Conservation (phyloP, 805 yeast genomes). For the Candida adriatica region DNA sequence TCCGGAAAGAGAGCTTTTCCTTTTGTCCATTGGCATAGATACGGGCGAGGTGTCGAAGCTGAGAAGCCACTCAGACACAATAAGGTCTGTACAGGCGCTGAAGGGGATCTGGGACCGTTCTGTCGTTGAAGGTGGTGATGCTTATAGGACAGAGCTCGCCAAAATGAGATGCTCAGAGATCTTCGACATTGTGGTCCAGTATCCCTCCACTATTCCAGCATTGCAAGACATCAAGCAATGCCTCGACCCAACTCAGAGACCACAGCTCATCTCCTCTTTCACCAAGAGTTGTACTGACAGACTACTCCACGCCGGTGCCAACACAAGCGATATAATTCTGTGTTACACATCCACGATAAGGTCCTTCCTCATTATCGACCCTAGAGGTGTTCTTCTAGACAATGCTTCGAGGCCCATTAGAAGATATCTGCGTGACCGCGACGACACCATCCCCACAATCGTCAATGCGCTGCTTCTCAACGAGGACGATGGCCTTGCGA, state of each 20-base stretch:
- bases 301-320: slow-evolving; percentile 73
- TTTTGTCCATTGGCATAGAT: slow-evolving; percentile 17
- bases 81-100: slow-evolving; percentile 3
- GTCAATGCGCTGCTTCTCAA: slow-evolving; percentile 61
- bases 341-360: slow-evolving; percentile 66
- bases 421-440: slow-evolving; percentile 59
- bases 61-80: slow-evolving; percentile 7
- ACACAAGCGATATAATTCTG: slow-evolving; percentile 65
- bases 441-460: slow-evolving; percentile 63
- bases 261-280: slow-evolving; percentile 44
- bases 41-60: slow-evolving; percentile 9
- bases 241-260: slow-evolving; percentile 43
- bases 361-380: slow-evolving; percentile 72
- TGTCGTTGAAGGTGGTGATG: slow-evolving; percentile 8
- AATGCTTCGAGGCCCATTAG: slow-evolving; percentile 73
- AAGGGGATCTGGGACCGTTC: slow-evolving; percentile 17
- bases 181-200: slow-evolving; percentile 47
- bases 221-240: slow-evolving; percentile 53
- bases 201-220: slow-evolving; percentile 46
- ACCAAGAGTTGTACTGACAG: slow-evolving; percentile 35
- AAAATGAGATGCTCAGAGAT: slow-evolving; percentile 50
- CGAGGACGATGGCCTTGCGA: slow-evolving; percentile 33
- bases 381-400: slow-evolving; percentile 77
- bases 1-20: slow-evolving; percentile 10
- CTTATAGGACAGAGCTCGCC: slow-evolving; percentile 9